Evolutionary conservation across 345 rosid species (phyloP).

Genomic region (Bruguiera gymnorhiza): DNA sequence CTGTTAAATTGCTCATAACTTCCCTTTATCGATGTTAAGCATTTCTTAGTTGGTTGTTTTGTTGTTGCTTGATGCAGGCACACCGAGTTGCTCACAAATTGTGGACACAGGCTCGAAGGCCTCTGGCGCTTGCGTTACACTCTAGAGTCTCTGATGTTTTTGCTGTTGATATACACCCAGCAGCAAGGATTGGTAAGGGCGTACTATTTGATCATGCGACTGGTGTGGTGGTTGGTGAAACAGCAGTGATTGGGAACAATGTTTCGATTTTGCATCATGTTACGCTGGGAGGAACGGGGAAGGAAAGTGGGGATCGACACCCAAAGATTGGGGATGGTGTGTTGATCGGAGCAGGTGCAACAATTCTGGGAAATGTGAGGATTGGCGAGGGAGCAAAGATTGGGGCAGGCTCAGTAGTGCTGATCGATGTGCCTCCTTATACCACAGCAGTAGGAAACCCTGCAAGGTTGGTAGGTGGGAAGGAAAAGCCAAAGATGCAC

Average conservation of each 20-base stretch:
- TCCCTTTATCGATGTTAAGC: neutral
- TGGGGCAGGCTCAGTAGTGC: constrained; percentile 89
- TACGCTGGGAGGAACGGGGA: constrained; percentile 91
- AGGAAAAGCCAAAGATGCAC: constrained; percentile 54
- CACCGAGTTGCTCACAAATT: constrained; percentile 87
- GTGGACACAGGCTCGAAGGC: constrained; percentile 71
- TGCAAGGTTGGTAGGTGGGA: constrained; percentile 89
- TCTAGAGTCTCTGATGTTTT: constrained; percentile 92
- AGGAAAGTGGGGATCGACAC: constrained; percentile 72
- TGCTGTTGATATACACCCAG: constrained; percentile 94
- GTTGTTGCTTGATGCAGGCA: constrained; percentile 41
- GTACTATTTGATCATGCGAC: constrained; percentile 90
- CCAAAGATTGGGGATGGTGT: constrained; percentile 96
- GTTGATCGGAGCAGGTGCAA: constrained; percentile 91
- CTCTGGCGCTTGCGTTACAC: constrained; percentile 85
- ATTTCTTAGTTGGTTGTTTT: neutral
- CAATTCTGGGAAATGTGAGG: constrained; percentile 75
- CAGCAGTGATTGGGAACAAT: constrained; percentile 86
- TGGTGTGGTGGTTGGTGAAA: constrained; percentile 86
- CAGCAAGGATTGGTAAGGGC: constrained; percentile 87
- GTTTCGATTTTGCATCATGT: constrained; percentile 92
- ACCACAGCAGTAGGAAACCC: constrained; percentile 94
- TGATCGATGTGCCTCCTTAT: constrained; percentile 70
- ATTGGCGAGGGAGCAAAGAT: constrained; percentile 91
- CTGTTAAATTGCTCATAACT: neutral